Evolutionary conservation across 2,329 filamentous ascomycete genomes (phyloP).

Genomic region (Aspergillus cejpii): DNA sequence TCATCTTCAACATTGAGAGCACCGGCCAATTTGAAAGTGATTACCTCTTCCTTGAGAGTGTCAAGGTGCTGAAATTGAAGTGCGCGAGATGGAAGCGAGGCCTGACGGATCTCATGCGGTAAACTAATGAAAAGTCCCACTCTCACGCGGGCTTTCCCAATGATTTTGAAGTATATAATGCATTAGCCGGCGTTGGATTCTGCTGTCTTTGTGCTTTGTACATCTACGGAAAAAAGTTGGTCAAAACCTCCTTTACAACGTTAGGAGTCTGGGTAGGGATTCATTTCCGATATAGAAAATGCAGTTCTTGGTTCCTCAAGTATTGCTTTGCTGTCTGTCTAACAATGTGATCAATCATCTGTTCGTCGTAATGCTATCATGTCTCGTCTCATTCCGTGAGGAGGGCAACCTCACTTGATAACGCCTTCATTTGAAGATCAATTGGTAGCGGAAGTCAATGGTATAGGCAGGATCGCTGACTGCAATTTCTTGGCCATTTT

Average conservation of each 20-base stretch:
- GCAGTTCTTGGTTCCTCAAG: slow-evolving; percentile 19
- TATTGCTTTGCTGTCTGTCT: slow-evolving; percentile 13
- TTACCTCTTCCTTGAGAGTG: slow-evolving; percentile 81
- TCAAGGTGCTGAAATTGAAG: slow-evolving; percentile 80
- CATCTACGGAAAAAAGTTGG: slow-evolving; percentile 33
- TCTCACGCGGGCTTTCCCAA: slow-evolving; percentile 5
- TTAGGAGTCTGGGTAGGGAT: slow-evolving; percentile 29
- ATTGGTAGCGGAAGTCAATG: slow-evolving; percentile 59
- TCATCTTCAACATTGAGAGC: slow-evolving; percentile 94
- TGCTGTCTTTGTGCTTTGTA: slow-evolving; percentile 27
- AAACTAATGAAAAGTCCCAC: slow-evolving; percentile 10
- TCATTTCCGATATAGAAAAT: slow-evolving; percentile 26
- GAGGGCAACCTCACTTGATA: too few relatives aligned
- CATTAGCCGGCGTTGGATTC: slow-evolving; percentile 37
- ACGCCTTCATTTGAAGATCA: slow-evolving; percentile 42
- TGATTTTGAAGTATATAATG: slow-evolving; percentile 23
- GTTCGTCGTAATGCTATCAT: slow-evolving; percentile 12
- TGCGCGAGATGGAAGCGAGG: slow-evolving; percentile 49
- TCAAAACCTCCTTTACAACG: slow-evolving; percentile 27
- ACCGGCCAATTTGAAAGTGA: slow-evolving; percentile 93
- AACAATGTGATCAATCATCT: slow-evolving; percentile 4
- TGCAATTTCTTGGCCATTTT: slow-evolving; percentile 78
- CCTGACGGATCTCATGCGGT: slow-evolving; percentile 40
- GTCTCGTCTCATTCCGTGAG: slow-evolving; percentile 5
- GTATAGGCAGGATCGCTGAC: slow-evolving; percentile 87